Evolutionary conservation across 805 yeast genomes (phyloP).

Genomic region (Candida schatavii): DNA sequence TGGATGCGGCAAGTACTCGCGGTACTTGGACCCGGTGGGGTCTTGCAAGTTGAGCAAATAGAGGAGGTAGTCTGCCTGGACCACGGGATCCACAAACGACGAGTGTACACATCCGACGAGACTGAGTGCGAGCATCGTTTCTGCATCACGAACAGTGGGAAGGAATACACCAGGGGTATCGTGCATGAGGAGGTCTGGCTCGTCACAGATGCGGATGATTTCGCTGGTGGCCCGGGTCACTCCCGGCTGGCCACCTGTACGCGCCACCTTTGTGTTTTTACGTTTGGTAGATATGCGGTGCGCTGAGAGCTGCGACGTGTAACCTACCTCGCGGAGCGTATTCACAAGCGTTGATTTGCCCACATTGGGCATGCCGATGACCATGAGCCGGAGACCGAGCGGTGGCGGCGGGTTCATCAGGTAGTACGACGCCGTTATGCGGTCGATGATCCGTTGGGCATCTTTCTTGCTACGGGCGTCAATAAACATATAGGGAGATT

Average conservation of each 20-base stretch:
- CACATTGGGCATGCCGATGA: slow-evolving; percentile 97
- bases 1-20: slow-evolving; percentile 51
- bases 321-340: slow-evolving; percentile 52
- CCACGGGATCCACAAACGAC: slow-evolving; percentile 72
- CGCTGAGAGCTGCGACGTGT: slow-evolving; percentile 17
- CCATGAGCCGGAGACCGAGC: slow-evolving; percentile 69
- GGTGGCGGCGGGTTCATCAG: slow-evolving; percentile 72
- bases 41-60: slow-evolving; percentile 68
- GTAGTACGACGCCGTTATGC: slow-evolving; percentile 44
- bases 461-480: slow-evolving; percentile 56
- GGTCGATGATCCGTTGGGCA: slow-evolving; percentile 47
- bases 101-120: slow-evolving; percentile 73
- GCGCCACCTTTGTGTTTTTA: slow-evolving; percentile 61
- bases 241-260: slow-evolving; percentile 87
- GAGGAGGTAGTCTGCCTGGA: slow-evolving; percentile 82
- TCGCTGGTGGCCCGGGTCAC: slow-evolving; percentile 80
- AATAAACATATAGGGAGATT: slow-evolving; percentile 39
- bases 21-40: slow-evolving; percentile 42
- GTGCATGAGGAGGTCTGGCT: slow-evolving; percentile 66
- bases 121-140: slow-evolving; percentile 72
- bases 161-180: slow-evolving; percentile 94
- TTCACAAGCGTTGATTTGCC: slow-evolving; percentile 91
- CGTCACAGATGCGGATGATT: slow-evolving; percentile 57
- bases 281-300: slow-evolving; percentile 31
- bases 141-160: slow-evolving; percentile 64